A percentile compares a stretch with the other conserved stretches of the same genome.
Evolutionary conservation across 75 land plant genomes (phyloP).

Genomic region (Azolla pinnata): DNA sequence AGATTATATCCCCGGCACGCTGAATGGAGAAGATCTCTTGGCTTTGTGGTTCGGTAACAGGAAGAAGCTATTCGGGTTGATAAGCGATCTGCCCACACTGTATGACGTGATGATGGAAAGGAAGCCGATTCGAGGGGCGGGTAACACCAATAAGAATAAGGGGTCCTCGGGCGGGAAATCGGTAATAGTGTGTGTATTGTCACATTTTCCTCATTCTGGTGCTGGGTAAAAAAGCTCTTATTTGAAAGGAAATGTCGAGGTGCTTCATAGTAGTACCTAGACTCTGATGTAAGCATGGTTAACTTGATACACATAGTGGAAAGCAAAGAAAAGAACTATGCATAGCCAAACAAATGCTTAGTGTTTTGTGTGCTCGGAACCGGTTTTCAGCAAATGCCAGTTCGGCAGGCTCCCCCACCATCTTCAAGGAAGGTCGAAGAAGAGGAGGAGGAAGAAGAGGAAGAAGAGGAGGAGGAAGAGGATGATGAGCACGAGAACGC

Average conservation of each 20-base stretch:
- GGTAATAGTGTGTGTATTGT: too few relatives aligned
- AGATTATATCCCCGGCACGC: too few relatives aligned
- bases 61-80: constrained; percentile 8
- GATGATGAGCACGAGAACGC: constrained; percentile 57
- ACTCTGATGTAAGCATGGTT: too few relatives aligned
- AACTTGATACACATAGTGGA: too few relatives aligned
- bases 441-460: constrained; percentile 11
- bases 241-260: too few relatives aligned
- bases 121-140: constrained; percentile 4
- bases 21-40: too few relatives aligned
- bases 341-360: background rate
- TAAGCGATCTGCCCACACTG: constrained; percentile 11
- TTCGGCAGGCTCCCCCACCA: constrained; percentile 10
- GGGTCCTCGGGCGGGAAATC: constrained; percentile 1
- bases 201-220: too few relatives aligned
- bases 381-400: constrained; percentile 4
- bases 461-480: constrained; percentile 43
- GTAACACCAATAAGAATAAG: constrained; percentile 7
- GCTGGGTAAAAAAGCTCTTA: too few relatives aligned
- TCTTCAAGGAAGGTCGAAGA: constrained; percentile 35
- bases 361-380: too few relatives aligned
- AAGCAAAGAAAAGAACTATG: too few relatives aligned
- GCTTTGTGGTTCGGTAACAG: background rate
- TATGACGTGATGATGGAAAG: constrained; percentile 7
- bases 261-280: too few relatives aligned